phyloP scores from a whole-genome alignment of 441 rosid genomes.

The Capsella rubella region DNA sequence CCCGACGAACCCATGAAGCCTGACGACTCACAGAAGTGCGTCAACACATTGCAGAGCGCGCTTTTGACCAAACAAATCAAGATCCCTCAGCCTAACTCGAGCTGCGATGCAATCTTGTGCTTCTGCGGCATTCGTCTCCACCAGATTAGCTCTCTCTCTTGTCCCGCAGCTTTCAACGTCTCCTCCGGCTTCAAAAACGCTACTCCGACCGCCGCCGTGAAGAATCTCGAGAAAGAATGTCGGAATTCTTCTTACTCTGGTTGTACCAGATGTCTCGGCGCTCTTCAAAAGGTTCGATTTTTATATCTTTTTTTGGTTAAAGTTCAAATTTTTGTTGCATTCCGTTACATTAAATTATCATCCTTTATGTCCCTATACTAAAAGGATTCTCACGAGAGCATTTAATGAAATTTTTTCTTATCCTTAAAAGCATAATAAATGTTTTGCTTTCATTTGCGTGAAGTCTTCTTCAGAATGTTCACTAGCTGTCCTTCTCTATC shows the following conservation, averaged over 20 bases:
- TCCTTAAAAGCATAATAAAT: conserved; percentile 38
- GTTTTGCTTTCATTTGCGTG: conserved; percentile 35
- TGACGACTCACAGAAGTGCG: conserved; percentile 96
- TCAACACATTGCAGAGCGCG: conserved; percentile 81
- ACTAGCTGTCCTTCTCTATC: conserved; percentile 36
- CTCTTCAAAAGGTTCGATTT: conserved; percentile 83
- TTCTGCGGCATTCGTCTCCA: conserved; percentile 97
- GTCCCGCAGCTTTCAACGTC: conserved; percentile 93
- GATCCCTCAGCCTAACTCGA: conserved; percentile 85
- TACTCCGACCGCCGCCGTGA: conserved; percentile 89
- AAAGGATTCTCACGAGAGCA: conserved; percentile 28
- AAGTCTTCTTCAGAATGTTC: conserved; percentile 36
- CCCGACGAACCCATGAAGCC: conserved; percentile 92
- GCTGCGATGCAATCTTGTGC: conserved; percentile 86
- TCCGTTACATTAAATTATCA: conserved; percentile 13
- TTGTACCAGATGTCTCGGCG: conserved; percentile 92
- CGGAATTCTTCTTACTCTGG: conserved; percentile 88
- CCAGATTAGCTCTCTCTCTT: conserved; percentile 89
- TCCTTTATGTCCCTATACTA: conserved; percentile 26
- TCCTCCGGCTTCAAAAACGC: conserved; percentile 72
- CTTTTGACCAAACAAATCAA: conserved; percentile 73
- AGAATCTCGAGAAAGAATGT: conserved; percentile 87
- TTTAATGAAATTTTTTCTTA: conserved; percentile 21
- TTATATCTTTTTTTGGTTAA: not conserved
- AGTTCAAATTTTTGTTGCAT: not conserved